These are phyloP conservation scores for Carex kokanica DNA, from an alignment of 176 grass and related monocot genomes.

Conservation along the genomic window DNA sequence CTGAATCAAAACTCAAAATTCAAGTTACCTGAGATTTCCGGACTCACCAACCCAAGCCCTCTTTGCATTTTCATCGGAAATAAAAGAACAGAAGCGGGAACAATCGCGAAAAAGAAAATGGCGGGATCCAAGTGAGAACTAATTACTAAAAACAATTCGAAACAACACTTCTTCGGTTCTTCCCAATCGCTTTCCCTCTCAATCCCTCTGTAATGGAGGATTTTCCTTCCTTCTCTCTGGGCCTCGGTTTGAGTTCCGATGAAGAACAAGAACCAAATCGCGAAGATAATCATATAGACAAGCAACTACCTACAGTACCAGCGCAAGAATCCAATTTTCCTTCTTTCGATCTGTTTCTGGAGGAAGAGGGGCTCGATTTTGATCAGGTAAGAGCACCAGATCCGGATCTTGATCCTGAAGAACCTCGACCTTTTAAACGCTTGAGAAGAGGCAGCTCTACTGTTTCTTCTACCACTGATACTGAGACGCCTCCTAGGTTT, in stretches of 20 bases:
- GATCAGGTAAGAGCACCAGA: not conserved
- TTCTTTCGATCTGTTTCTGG: slow-evolving; percentile 33
- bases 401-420: not conserved
- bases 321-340: slow-evolving; percentile 27
- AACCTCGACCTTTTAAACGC: slow-evolving; percentile 40
- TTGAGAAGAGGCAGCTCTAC: slow-evolving; percentile 39
- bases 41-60: not conserved
- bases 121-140: not conserved
- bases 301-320: not conserved
- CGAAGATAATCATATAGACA: not conserved
- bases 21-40: too few relatives aligned
- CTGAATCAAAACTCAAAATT: too few relatives aligned
- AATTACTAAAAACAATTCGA: not conserved
- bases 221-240: slow-evolving; percentile 77
- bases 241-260: slow-evolving; percentile 39
- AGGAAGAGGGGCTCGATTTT: slow-evolving; percentile 32
- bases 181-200: not conserved
- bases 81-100: not conserved
- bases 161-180: not conserved
- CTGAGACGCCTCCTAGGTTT: not conserved
- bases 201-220: slow-evolving; percentile 43
- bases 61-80: not conserved
- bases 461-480: slow-evolving; percentile 22
- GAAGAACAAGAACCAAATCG: slow-evolving; percentile 26
- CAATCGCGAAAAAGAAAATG: not conserved